These are phyloP conservation scores for Jaltomata sinuosa DNA, from an alignment of 257 asterid species.

Conservation along the genomic window DNA sequence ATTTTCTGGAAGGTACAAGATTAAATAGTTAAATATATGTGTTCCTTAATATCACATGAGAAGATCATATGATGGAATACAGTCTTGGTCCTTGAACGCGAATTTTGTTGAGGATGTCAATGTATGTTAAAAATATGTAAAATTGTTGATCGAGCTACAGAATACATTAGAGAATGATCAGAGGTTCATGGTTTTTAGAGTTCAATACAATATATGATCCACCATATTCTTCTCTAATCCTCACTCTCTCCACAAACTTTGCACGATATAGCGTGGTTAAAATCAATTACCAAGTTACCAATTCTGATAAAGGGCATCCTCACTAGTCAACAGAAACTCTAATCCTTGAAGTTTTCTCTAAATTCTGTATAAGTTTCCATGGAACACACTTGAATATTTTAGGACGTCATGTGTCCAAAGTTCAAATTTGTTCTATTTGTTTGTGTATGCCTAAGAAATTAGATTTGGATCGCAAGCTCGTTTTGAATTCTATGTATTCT, in stretches of 20 bases:
- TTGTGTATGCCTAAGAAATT: no score
- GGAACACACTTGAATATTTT: not conserved
- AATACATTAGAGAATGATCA: no score
- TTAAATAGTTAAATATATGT: not conserved
- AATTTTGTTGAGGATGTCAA: not conserved
- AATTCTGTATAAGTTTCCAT: not conserved
- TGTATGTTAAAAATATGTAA: not conserved
- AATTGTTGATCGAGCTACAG: no score
- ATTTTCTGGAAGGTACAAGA: slow-evolving; percentile 51
- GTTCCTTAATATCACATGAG: not conserved
- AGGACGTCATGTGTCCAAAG: no score
- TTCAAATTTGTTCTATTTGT: no score
- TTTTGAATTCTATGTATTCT: no score
- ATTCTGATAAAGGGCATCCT: slow-evolving; percentile 52
- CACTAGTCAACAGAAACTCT: slow-evolving; percentile 12
- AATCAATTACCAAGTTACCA: slow-evolving; percentile 45
- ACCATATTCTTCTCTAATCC: no score
- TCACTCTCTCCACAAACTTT: no score
- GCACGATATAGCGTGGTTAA: slow-evolving; percentile 57
- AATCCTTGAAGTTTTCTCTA: not conserved
- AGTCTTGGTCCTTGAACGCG: not conserved
- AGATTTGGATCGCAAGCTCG: no score
- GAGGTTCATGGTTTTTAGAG: no score
- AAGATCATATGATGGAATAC: not conserved
- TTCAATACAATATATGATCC: no score